These are phyloP conservation scores for Ophiosphaerella korrae DNA, from an alignment of 2,329 filamentous ascomycete genomes.

Conservation along the genomic window DNA sequence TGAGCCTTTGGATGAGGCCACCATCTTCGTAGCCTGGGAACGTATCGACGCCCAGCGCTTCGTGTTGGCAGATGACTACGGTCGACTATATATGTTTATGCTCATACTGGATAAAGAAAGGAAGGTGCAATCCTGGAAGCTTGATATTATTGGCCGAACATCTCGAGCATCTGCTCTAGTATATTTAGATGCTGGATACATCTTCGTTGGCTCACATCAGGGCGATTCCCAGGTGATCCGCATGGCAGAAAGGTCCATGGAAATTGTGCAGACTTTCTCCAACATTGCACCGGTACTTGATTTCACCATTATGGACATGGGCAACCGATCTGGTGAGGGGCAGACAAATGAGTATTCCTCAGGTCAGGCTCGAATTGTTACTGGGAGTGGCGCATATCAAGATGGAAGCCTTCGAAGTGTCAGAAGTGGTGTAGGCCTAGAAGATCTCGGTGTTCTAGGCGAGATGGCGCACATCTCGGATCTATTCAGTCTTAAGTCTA, in stretches of 20 bases:
- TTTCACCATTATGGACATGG: constrained; percentile 96
- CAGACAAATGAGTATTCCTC: constrained; percentile 91
- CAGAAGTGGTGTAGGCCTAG: constrained; percentile 88
- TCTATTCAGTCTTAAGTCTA: constrained; percentile 70
- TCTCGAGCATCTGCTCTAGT: constrained; percentile 79
- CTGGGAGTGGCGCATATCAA: constrained; percentile 86
- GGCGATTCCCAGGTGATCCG: constrained; percentile 86
- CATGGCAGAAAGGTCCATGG: constrained; percentile 65
- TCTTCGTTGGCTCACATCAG: constrained; percentile 91
- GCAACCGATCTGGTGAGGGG: constrained; percentile 77
- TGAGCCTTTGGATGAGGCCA: constrained; percentile 70
- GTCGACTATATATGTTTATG: constrained; percentile 81
- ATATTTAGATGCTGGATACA: constrained; percentile 72
- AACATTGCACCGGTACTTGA: constrained; percentile 94
- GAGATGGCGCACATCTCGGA: constrained; percentile 76
- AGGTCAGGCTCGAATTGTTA: constrained; percentile 90
- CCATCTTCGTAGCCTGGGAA: constrained; percentile 91
- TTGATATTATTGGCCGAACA: constrained; percentile 70
- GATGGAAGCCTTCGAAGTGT: constrained; percentile 90
- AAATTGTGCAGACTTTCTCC: constrained; percentile 73
- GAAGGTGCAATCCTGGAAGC: constrained; percentile 73
- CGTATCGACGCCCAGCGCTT: constrained; percentile 81
- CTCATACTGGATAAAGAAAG: constrained; percentile 68
- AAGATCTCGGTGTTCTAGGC: constrained; percentile 81
- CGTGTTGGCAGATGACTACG: constrained; percentile 91